Base-by-base conservation (phyloP, 257 asterid genomes). In the Solanum paucissectum region DNA sequence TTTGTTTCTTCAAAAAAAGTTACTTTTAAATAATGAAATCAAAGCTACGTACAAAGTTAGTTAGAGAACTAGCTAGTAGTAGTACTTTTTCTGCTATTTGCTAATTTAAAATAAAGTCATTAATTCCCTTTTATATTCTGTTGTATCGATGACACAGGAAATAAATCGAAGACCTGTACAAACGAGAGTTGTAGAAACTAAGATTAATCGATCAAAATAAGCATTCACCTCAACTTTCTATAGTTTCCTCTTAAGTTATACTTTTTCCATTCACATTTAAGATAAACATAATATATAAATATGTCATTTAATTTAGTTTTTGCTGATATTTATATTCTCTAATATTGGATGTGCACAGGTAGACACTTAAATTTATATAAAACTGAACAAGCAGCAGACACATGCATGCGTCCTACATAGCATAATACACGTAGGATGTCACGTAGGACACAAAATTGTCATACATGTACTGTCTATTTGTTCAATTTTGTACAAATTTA, bases 241-340 rank as follows among this genome's bases (percentile, higher is more conserved):
- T 49, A 5, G 60, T 16, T 49, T 40, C 12, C 1, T 36, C 38
- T 36, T 1, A 42, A 44, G 52, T 49, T 14, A 49, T 49, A 52
- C 1, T 16, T 23, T 52, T 52, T 6, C 62, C 23, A 0, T 52
- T 52, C 62, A 16, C 21, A 52, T 52, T 52, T 52, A 6, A 21
- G 12, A 21, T 60, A 60, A 0, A 2, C 13, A 21, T 23, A 21
- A 60, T 60, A 60, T 5, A 9, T 60, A 21, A 4, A 23, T 23
- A 60, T 21, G 1, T 0, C 29, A 1, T 60, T 21, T 60, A 60
- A 21, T 9, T 60, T 60, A 10, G 12, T 0, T 60, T 60, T 1
- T 4, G 3, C 29, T 3, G 12, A 9, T 0, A 23, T 9, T 1
- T 60, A 23, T 9, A 0, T 1, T 3, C 29, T 60, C 0, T 3